Base-by-base conservation (phyloP, 1,139 yeast genomes). In the Nakaseomyces nivariensis region DNA sequence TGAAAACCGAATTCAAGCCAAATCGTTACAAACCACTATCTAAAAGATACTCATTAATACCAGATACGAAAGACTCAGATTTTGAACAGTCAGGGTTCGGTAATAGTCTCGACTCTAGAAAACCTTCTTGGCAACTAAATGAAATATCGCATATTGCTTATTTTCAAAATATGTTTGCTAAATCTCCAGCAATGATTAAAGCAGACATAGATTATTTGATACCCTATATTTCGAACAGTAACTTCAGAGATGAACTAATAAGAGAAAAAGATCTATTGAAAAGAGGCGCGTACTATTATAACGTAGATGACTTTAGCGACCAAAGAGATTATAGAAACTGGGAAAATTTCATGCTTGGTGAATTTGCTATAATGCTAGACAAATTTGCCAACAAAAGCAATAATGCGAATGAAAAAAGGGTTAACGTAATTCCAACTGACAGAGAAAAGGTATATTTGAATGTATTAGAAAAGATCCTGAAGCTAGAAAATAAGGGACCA, bases 81-180 rank as follows among this genome's bases (percentile, higher is more conserved):
- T 4, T 11, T 7, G 34, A 4, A 9, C 34, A 13, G n/a, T 17
- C 7, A 5, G 13, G 7, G 4, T 5, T 17, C 13, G 13, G 7
- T 25, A 38, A 24, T n/a, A n/a, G 8, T 10, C 17, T 26, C 9
- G 17, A 26, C 9, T 17, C 24, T 8, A 47, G 37, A 25, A 36
- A 67, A 36, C 84, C 84, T 1, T 69, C 79, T 0, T 81, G 72
- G 58, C 67, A 74, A 47, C 49, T 78, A 1, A 56, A 71, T 0
- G 85, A 81, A 55, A 73, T 81, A 64, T 76, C 79, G 1, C 62
- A 70, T 51, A 66, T 78, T 0, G 56, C 55, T 11, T 59, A 75
- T 26, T 54, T 80, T 7, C 70, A 66, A 48, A 61, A 64, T 2
- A 45, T 80, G 6, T 81, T 81, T 53, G 55, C 58, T 1, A 67